Conservation (phyloP, 106 monocot species). For the Posidonia australis region DNA sequence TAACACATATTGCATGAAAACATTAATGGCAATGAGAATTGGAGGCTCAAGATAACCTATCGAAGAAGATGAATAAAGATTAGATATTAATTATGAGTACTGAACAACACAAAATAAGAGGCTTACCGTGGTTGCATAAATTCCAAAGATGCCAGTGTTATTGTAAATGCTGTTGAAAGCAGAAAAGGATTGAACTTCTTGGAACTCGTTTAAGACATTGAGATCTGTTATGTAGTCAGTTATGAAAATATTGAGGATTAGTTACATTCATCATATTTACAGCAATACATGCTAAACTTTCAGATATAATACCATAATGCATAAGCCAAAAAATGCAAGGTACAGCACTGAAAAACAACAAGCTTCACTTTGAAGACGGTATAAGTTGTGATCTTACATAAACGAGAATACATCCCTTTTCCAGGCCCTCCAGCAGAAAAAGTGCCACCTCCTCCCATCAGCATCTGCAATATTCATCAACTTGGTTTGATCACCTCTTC, state of each 20-base stretch:
- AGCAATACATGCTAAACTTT: neutral
- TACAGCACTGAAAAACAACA: neutral
- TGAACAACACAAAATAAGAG: neutral
- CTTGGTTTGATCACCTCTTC: neutral
- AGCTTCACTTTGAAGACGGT: neutral
- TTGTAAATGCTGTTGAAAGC: conserved; percentile 73
- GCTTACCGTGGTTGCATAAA: conserved; percentile 64
- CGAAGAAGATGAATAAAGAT: neutral
- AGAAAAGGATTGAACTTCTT: conserved; percentile 51
- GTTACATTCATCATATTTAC: neutral
- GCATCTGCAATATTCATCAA: conserved; percentile 32
- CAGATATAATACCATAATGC: neutral
- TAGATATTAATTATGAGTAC: neutral
- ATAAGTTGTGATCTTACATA: conserved; percentile 6
- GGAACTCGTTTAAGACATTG: conserved; percentile 46
- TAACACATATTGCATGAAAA: no score
- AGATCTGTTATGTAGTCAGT: conserved; percentile 31
- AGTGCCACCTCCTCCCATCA: conserved; percentile 79
- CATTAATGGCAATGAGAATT: no score
- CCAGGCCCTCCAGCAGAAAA: conserved; percentile 80
- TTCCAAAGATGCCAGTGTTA: conserved; percentile 71
- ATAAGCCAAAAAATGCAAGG: neutral
- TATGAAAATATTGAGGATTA: neutral
- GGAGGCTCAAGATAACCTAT: no score
- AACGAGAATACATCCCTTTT: conserved; percentile 65